These are phyloP conservation scores for Lactarius deliciosus DNA, from an alignment of 768 basidiomycete genomes.

Conservation along the genomic window DNA sequence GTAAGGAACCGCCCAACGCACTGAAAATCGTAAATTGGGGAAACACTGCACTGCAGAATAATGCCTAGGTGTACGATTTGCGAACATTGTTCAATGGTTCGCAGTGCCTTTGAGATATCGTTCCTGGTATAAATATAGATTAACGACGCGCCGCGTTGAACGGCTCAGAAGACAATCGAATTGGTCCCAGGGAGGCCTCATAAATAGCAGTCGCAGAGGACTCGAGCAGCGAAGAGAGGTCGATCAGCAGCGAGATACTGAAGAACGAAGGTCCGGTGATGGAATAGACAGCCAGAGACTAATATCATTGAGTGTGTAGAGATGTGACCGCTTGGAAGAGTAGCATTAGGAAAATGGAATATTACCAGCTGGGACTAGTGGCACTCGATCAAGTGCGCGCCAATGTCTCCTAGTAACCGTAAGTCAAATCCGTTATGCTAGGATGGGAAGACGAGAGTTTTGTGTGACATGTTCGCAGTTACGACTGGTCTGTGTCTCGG, in stretches of 20 bases:
- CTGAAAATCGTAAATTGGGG: constrained; percentile 8
- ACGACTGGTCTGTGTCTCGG: too few species aligned
- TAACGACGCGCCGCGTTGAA: not conserved
- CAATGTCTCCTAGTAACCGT: too few species aligned
- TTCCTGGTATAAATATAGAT: constrained; percentile 1
- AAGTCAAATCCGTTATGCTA: too few species aligned
- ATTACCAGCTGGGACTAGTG: too few species aligned
- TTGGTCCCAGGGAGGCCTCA: not conserved
- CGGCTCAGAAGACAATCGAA: not conserved
- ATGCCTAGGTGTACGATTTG: not conserved
- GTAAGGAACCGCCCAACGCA: too few species aligned
- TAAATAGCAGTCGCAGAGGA: constrained; percentile 11
- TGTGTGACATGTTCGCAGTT: too few species aligned
- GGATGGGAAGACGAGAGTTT: too few species aligned
- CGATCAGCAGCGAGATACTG: constrained; percentile 10
- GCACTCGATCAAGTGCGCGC: too few species aligned
- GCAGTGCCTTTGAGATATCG: constrained; percentile 6
- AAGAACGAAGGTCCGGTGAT: constrained; percentile 5
- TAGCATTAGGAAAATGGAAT: too few species aligned
- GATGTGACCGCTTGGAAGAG: constrained; percentile 51
- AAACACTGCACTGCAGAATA: constrained; percentile 1
- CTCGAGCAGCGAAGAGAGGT: constrained; percentile 17
- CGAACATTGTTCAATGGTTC: constrained; percentile 5
- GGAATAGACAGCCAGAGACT: not conserved
- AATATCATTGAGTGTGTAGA: constrained; percentile 18